A percentile compares a stretch with the other conserved stretches of the same genome.
Conservation (phyloP, 1,139 yeast genomes). For the Trichomonascaceae sp. region DNA sequence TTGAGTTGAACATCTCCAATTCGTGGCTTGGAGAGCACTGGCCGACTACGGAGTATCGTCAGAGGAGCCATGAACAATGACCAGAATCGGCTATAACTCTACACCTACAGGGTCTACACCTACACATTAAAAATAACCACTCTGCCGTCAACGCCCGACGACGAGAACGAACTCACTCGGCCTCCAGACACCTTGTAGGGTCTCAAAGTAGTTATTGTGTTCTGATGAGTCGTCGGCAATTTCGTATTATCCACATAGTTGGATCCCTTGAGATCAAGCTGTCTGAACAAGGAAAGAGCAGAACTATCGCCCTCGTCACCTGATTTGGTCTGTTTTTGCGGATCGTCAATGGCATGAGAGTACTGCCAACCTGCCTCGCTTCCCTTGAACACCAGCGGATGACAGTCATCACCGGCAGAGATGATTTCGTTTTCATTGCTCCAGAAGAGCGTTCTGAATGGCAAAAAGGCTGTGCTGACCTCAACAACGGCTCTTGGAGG, state of each 20-base stretch:
- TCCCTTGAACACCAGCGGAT: slow-evolving; percentile 80
- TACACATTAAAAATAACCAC: slow-evolving; percentile 54
- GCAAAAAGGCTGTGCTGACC: slow-evolving; percentile 69
- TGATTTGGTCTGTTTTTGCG: slow-evolving; percentile 40
- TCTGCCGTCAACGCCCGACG: slow-evolving; percentile 86
- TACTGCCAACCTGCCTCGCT: slow-evolving; percentile 62
- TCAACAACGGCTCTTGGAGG: slow-evolving; percentile 41
- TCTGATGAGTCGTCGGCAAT: slow-evolving; percentile 80
- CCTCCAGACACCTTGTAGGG: slow-evolving; percentile 39
- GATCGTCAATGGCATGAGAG: slow-evolving; percentile 59
- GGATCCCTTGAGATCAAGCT: slow-evolving; percentile 89
- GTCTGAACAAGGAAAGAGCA: slow-evolving; percentile 92
- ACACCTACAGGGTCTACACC: too few relatives aligned
- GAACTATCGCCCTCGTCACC: slow-evolving; percentile 61
- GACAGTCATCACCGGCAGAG: slow-evolving; percentile 91
- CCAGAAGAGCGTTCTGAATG: slow-evolving; percentile 73
- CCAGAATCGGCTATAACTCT: too few relatives aligned
- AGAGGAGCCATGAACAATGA: too few relatives aligned
- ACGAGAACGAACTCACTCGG: slow-evolving; percentile 49
- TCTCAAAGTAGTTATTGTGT: slow-evolving; percentile 70
- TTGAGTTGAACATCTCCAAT: too few relatives aligned
- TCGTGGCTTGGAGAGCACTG: too few relatives aligned
- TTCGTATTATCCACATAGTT: slow-evolving; percentile 44
- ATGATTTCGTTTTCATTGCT: slow-evolving; percentile 58
- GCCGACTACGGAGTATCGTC: too few relatives aligned